Evolutionary conservation across 1,139 yeast species (phyloP).

Genomic region (Diutina sp.): DNA sequence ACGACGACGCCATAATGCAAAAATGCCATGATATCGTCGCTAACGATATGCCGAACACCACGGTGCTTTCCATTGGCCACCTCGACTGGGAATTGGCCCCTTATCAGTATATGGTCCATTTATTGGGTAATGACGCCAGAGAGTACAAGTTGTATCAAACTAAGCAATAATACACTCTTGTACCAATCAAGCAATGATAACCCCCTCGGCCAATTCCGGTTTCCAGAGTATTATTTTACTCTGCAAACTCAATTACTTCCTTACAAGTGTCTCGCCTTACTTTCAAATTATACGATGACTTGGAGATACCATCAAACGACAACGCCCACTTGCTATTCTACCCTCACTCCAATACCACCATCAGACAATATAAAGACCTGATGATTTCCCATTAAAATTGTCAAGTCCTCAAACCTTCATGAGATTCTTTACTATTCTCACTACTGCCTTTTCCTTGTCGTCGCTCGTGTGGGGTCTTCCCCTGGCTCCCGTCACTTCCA

Average conservation of each 20-base stretch:
- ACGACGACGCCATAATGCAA: slow-evolving; percentile 41
- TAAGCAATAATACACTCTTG: background rate
- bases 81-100: slow-evolving; percentile 2
- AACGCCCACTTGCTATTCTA: too few relatives aligned
- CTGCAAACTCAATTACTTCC: too few relatives aligned
- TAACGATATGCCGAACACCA: slow-evolving; percentile 38
- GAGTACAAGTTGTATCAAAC: background rate
- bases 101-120: background rate
- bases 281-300: too few relatives aligned
- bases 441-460: background rate
- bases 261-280: too few relatives aligned
- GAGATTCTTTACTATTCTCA: background rate
- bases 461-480: background rate
- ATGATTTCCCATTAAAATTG: too few relatives aligned
- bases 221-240: too few relatives aligned
- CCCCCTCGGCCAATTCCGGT: too few relatives aligned
- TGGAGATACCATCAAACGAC: too few relatives aligned
- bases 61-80: slow-evolving; percentile 72
- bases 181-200: too few relatives aligned
- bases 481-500: background rate
- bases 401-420: too few relatives aligned
- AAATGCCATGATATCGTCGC: slow-evolving; percentile 57
- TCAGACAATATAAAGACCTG: too few relatives aligned
- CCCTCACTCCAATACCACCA: too few relatives aligned
- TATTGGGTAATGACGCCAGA: background rate